Base-by-base conservation (phyloP, 768 basidiomycete species). In the Exsudoporus frostii region DNA sequence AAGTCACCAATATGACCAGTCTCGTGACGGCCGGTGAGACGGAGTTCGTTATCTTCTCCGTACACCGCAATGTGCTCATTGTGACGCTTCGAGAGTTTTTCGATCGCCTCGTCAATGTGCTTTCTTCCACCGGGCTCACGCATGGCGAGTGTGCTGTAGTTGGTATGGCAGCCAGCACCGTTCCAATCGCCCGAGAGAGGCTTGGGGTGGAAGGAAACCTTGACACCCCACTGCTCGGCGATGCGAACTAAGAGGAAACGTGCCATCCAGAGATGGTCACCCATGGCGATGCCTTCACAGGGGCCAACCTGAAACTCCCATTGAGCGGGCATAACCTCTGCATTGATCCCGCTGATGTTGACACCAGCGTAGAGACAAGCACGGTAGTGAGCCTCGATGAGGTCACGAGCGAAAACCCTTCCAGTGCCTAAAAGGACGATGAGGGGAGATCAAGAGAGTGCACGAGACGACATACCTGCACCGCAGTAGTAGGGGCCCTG, bases 301-400 rank as follows among this genome's bases (percentile, higher is more conserved):
- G 97, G 97, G 48, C 97, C 96, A 62, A 99, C 93, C 74, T 99
- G 97, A 89, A 96, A 99, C 77, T 99, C 97, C 97, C 97, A 99
- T 73, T 99, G 97, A 51, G 95, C 86, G 15, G 97, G 96, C 96
- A 98, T 98, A 56, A 98, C 96, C 76, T 98, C 97, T 55, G 96
- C 96, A 72, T 98, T 99, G 78, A 99, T 98, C 69, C 97, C 97
- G 61, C 91, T 93, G 76, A 98, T 98, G 79, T 93, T 94, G 76
- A 99, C 82, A 61, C 94, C 95, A 51, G 94, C 75, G 70, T 96
- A 95, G 49, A 96, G 83, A 72, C 95, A 97, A 53, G 92, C 91
- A 59, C 94, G 92, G 78, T 98, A 98, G 78, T 99, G 97, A 34
- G 97, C 97, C 77, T 99, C 97, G 66, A 99, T 89, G 66, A 98